Conservation (phyloP, 148 eudicot species). For the Rhododendron simsii region DNA sequence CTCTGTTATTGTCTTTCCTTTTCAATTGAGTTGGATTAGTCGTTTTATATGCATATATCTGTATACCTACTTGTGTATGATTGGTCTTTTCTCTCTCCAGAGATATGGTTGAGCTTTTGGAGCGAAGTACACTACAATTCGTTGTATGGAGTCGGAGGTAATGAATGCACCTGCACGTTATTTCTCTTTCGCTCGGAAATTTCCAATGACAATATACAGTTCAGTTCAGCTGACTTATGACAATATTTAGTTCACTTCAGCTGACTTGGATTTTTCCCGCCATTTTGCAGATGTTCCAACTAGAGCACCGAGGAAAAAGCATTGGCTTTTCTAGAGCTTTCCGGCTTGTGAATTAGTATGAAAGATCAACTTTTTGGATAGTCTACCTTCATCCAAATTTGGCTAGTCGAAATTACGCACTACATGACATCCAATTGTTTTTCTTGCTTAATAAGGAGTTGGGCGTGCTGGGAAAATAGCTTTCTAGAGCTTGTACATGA, state of each 20-base stretch:
- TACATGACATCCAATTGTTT: not conserved
- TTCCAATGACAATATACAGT: not conserved
- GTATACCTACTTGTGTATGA: not conserved
- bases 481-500: not conserved
- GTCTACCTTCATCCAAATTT: not conserved
- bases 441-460: not conserved
- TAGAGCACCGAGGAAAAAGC: constrained; percentile 50
- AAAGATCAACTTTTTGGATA: not conserved
- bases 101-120: constrained; percentile 86
- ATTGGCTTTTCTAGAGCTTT: constrained; percentile 53
- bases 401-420: not conserved
- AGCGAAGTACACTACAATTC: constrained; percentile 83
- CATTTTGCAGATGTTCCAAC: constrained; percentile 54
- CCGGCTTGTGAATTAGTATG: not conserved
- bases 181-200: not conserved
- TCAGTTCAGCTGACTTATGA: too few species aligned
- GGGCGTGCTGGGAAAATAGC: not conserved
- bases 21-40: not conserved
- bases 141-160: constrained; percentile 63
- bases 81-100: constrained; percentile 25
- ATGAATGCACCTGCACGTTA: not conserved
- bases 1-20: not conserved
- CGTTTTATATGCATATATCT: not conserved
- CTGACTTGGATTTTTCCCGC: not conserved
- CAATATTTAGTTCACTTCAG: not conserved